These are phyloP conservation scores for Exophiala aquamarina DNA, from an alignment of 2,329 filamentous ascomycete species.

Conservation along the genomic window DNA sequence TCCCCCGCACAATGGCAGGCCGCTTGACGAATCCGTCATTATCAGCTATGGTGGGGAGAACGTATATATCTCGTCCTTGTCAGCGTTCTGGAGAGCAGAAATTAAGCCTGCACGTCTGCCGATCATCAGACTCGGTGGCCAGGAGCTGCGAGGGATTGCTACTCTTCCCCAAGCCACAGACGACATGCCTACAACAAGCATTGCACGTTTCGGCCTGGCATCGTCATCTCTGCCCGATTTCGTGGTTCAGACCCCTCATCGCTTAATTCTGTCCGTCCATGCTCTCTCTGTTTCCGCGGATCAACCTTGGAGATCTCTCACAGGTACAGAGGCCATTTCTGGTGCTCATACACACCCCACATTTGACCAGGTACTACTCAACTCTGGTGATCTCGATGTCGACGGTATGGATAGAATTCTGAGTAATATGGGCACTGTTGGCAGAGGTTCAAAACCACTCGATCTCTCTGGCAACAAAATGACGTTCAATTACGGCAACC, in stretches of 20 bases:
- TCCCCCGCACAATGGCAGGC: conserved; percentile 29
- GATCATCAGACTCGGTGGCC: conserved; percentile 15
- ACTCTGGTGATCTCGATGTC: conserved; percentile 45
- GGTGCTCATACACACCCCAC: background rate
- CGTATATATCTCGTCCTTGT: conserved; percentile 43
- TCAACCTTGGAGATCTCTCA: background rate
- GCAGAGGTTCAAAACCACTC: conserved; percentile 5
- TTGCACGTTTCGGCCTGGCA: conserved; percentile 7
- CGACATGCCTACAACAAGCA: background rate
- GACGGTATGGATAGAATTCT: conserved; percentile 49
- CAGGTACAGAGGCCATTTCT: background rate
- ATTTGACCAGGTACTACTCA: conserved; percentile 42
- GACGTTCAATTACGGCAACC: conserved; percentile 12
- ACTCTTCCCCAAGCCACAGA: conserved; percentile 3
- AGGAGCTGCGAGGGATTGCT: conserved; percentile 10
- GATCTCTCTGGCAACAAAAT: conserved; percentile 18
- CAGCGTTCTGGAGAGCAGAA: conserved; percentile 44
- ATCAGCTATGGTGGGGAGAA: conserved; percentile 44
- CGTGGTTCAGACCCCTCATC: conserved; percentile 20
- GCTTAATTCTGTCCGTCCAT: conserved; percentile 20
- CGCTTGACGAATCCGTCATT: conserved; percentile 43
- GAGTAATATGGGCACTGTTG: conserved; percentile 37
- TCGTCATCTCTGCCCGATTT: conserved; percentile 15
- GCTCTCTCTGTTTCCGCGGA: conserved; percentile 7
- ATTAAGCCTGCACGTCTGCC: conserved; percentile 16